phyloP scores from a whole-genome alignment of 2,329 filamentous ascomycete species.

The Aspergillus sp. region DNA sequence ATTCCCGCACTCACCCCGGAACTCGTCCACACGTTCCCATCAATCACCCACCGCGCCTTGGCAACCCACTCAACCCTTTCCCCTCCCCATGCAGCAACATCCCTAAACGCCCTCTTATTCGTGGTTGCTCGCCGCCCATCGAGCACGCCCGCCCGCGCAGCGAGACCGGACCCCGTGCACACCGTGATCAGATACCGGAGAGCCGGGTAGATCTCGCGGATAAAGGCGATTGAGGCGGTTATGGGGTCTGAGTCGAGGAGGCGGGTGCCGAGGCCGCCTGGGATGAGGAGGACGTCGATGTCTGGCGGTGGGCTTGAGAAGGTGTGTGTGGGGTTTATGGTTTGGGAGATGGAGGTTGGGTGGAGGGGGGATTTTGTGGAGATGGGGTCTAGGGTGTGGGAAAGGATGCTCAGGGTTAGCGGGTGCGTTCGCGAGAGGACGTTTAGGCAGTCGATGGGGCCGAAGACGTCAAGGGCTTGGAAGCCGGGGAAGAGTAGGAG shows the following conservation, averaged over 20 bases:
- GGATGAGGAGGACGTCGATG: conserved; percentile 68
- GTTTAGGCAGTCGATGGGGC: conserved; percentile 54
- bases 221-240: conserved; percentile 48
- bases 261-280: conserved; percentile 61
- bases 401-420: conserved; percentile 36
- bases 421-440: conserved; percentile 27
- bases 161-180: conserved; percentile 67
- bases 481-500: conserved; percentile 46
- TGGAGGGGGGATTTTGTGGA: conserved; percentile 34
- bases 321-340: conserved; percentile 58
- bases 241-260: conserved; percentile 34
- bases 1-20: conserved; percentile 68
- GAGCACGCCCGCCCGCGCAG: conserved; percentile 63
- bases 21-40: conserved; percentile 70
- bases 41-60: conserved; percentile 66
- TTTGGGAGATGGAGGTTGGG: conserved; percentile 34
- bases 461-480: conserved; percentile 49
- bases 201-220: conserved; percentile 51
- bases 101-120: conserved; percentile 65
- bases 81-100: conserved; percentile 50
- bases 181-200: conserved; percentile 65
- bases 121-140: conserved; percentile 66
- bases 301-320: conserved; percentile 54
- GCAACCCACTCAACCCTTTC: conserved; percentile 62
- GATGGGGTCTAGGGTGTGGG: conserved; percentile 38